Evolutionary conservation across 441 rosid species (phyloP), one percentile per base, ranked within the genome.

Genomic region (Pelargonium myrrhifolium): DNA sequence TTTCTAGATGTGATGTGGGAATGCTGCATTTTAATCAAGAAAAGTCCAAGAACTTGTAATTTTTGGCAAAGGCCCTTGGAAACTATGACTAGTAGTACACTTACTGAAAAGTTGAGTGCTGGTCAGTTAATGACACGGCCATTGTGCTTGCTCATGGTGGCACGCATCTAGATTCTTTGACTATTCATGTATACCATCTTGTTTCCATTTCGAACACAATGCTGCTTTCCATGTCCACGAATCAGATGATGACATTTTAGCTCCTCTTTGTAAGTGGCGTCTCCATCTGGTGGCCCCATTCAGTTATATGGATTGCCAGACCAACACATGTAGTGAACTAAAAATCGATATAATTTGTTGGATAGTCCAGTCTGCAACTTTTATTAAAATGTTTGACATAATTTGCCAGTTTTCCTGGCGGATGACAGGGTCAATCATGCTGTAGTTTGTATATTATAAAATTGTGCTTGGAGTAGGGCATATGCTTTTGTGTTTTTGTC

Each of bases 391-490:
- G 3, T 14, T 58, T n/a, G 26, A 58, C 40, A 37, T 37, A 37
- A 37, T 37, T 37, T 58, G 31, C 31, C 31, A 21, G 62, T 21
- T 59, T 24, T 59, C 21, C 37, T 35, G 6, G 63, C n/a, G 39
- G 6, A 59, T 22, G 63, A 59, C 15, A 11, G 37, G 3, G 17
- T 37, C 14, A 24, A 24, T 55, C 22, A 7, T 63, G 15, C 18
- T 51, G 17, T 62, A 21, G 14, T 66, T 68, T 59, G 39, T 15
- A 59, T 59, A 59, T 12, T 56, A 59, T 35, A 67, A 58, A n/a
- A 21, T 21, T 59, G 58, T 51, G 64, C 60, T 35, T 22, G 7
- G 61, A 15, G 47, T 65, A 40, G 42, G 7, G 43, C 59, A 15
- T 39, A 21, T n/a, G 15, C 53, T 65, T 58, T 45, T 58, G 12